Conservation (phyloP, 1,139 yeast species). For the Scheffersomyces titani region DNA sequence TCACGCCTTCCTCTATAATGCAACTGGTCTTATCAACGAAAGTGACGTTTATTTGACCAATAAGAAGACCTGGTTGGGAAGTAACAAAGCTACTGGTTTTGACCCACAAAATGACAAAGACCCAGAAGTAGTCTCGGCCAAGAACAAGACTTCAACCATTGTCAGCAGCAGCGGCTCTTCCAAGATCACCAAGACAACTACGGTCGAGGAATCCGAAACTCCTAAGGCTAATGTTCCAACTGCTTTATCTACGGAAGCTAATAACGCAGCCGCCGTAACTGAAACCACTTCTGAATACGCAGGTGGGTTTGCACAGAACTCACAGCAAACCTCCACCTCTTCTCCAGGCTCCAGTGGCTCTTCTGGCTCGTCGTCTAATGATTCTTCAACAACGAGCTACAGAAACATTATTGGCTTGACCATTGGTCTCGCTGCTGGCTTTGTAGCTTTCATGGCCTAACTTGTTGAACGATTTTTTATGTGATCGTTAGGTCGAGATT, state of each 20-base stretch:
- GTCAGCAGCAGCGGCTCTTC: background rate
- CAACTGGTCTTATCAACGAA: constrained; percentile 41
- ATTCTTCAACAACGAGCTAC: constrained; percentile 3
- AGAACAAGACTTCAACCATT: constrained; percentile 4
- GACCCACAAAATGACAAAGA: constrained; percentile 48
- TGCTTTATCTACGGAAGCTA: constrained; percentile 3
- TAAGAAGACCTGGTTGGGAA: constrained; percentile 59
- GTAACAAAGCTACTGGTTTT: constrained; percentile 58
- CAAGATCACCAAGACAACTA: constrained; percentile 6
- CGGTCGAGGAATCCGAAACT: constrained; percentile 1
- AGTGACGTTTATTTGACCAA: constrained; percentile 58
- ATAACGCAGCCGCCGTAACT: constrained; percentile 6
- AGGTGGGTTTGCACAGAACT: constrained; percentile 41
- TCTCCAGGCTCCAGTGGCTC: constrained; percentile 5
- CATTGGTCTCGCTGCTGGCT: constrained; percentile 16
- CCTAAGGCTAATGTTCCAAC: constrained; percentile 6
- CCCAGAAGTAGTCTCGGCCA: constrained; percentile 2
- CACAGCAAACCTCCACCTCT: constrained; percentile 13
- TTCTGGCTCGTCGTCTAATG: constrained; percentile 6
- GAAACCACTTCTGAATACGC: constrained; percentile 15
- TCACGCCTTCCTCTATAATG: constrained; percentile 59
- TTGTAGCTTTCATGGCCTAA: background rate
- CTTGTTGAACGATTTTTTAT: too few species aligned
- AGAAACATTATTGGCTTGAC: constrained; percentile 15
- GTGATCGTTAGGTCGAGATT: too few species aligned